phyloP scores from a whole-genome alignment of 345 rosid genomes.

The Raphanus sativus region DNA sequence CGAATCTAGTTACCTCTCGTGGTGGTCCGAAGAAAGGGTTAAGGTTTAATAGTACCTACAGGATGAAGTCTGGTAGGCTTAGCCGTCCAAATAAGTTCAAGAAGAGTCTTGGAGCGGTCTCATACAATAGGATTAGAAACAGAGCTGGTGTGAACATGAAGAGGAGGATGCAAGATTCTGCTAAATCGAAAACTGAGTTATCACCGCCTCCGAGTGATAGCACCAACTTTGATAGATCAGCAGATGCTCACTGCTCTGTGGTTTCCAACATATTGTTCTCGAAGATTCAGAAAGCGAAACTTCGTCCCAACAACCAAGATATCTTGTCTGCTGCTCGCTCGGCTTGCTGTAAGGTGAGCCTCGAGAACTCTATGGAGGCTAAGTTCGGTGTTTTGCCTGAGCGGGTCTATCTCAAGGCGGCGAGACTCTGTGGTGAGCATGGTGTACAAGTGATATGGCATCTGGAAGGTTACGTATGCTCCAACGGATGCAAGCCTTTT shows the following conservation, averaged over 20 bases:
- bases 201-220: slow-evolving; percentile 44
- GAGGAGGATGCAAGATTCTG: slow-evolving; percentile 72
- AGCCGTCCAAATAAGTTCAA: slow-evolving; percentile 77
- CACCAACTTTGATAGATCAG: slow-evolving; percentile 50
- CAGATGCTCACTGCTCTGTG: slow-evolving; percentile 60
- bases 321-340: slow-evolving; percentile 75
- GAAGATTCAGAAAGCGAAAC: slow-evolving; percentile 68
- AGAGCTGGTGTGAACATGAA: slow-evolving; percentile 60
- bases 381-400: slow-evolving; percentile 77
- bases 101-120: slow-evolving; percentile 76
- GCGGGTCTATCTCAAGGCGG: slow-evolving; percentile 78
- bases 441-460: slow-evolving; percentile 90
- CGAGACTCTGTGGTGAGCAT: slow-evolving; percentile 90
- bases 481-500: slow-evolving; percentile 71
- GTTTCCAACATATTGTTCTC: slow-evolving; percentile 74
- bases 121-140: slow-evolving; percentile 74
- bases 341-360: slow-evolving; percentile 86
- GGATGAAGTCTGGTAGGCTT: slow-evolving; percentile 87
- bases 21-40: slow-evolving; percentile 68
- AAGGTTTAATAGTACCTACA: slow-evolving; percentile 60
- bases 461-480: slow-evolving; percentile 65
- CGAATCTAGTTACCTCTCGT: slow-evolving; percentile 47
- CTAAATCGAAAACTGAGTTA: slow-evolving; percentile 45
- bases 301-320: slow-evolving; percentile 81
- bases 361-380: slow-evolving; percentile 71